Conservation (phyloP, 2,329 filamentous ascomycete species). For the Xylariaceae sp. region DNA sequence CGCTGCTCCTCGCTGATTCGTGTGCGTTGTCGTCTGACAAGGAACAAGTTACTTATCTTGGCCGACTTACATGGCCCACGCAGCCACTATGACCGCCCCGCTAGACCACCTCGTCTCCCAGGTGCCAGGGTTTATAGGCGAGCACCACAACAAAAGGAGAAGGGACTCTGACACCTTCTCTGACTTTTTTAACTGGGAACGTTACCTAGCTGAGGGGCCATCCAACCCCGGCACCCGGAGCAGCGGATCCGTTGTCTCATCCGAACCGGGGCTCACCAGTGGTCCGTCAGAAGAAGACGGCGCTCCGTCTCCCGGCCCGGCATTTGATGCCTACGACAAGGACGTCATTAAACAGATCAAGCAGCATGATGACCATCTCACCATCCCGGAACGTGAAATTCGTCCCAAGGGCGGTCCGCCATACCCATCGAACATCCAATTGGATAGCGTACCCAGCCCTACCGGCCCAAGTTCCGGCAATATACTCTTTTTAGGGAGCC, state of each 20-base stretch:
- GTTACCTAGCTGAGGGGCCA: conserved; percentile 26
- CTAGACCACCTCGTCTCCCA: conserved; percentile 29
- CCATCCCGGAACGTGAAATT: conserved; percentile 29
- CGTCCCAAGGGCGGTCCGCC: conserved; percentile 27
- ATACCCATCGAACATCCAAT: conserved; percentile 28
- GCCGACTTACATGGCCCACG: conserved; percentile 32
- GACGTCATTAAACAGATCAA: conserved; percentile 27
- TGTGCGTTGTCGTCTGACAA: conserved; percentile 31
- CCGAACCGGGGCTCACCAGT: conserved; percentile 32
- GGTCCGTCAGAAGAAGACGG: conserved; percentile 31
- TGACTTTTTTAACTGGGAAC: conserved; percentile 29
- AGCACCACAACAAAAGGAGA: conserved; percentile 25
- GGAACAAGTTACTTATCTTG: conserved; percentile 28
- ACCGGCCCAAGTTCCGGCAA: conserved; percentile 19
- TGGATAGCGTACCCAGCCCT: conserved; percentile 23
- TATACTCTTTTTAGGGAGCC: conserved; percentile 23
- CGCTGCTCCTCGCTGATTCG: conserved; percentile 32
- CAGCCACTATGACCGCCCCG: conserved; percentile 29
- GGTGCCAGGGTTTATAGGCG: conserved; percentile 29
- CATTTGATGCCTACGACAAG: conserved; percentile 26
- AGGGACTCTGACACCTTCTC: conserved; percentile 23
- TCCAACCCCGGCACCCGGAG: conserved; percentile 28
- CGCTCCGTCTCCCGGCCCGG: conserved; percentile 28
- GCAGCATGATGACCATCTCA: conserved; percentile 31
- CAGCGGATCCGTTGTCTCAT: conserved; percentile 30